A percentile compares a stretch with the other conserved stretches of the same genome.
Conservation (phyloP, 2,329 filamentous ascomycete species). For the Fusarium palustre region DNA sequence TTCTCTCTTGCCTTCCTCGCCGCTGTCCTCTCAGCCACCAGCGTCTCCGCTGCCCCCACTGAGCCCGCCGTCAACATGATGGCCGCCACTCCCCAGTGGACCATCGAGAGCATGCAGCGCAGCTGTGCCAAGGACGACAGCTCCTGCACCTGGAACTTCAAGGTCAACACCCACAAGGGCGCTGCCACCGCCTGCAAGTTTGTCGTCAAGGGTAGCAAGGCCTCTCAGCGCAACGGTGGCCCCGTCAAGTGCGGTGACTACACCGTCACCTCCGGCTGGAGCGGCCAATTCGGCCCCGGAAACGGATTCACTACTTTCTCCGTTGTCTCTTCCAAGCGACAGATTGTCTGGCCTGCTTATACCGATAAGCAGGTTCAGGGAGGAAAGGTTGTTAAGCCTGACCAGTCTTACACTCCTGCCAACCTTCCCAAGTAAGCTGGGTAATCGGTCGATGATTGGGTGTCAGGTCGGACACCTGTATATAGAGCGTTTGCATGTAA, state of each 20-base stretch:
- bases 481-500: background rate
- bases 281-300: conserved; percentile 63
- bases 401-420: conserved; percentile 58
- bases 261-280: conserved; percentile 66
- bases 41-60: conserved; percentile 52
- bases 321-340: conserved; percentile 54
- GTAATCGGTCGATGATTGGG: too few relatives aligned
- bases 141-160: conserved; percentile 58
- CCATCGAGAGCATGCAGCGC: conserved; percentile 55
- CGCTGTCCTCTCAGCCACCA: conserved; percentile 46
- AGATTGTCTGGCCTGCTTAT: conserved; percentile 65
- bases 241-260: conserved; percentile 60
- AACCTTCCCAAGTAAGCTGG: conserved; percentile 30
- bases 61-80: conserved; percentile 54
- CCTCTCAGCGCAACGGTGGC: conserved; percentile 54
- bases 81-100: conserved; percentile 55
- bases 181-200: conserved; percentile 47
- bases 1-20: conserved; percentile 54
- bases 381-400: conserved; percentile 60
- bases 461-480: background rate
- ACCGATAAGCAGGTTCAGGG: conserved; percentile 61
- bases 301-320: conserved; percentile 66
- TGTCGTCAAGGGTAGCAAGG: conserved; percentile 49
- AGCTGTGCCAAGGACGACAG: conserved; percentile 54
- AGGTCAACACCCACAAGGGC: conserved; percentile 57